Evolutionary conservation across 208 protist species (phyloP), one percentile per base, ranked within the genome.

Genomic region (Leishmania lainsoni): DNA sequence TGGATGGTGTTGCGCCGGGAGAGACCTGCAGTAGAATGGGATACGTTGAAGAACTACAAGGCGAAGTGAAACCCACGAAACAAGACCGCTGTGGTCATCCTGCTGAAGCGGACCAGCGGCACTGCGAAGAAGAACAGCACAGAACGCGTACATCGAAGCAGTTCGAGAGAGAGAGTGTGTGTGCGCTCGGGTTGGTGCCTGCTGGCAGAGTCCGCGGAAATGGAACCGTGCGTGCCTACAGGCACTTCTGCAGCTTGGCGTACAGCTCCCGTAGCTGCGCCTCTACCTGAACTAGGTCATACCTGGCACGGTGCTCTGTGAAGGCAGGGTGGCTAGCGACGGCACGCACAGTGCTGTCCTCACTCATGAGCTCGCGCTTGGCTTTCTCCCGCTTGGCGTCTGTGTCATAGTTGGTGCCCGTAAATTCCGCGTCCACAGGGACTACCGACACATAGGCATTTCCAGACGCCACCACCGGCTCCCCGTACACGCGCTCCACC

Each of bases 401-500:
- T 17, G 73, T 80, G 35, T 66, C 66, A 45, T 80, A 75, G 14
- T 58, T 66, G 59, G 58, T n/a, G 2, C 65, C 26, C 2, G 72
- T 70, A 35, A 86, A 80, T 76, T 80, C 73, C 63, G 86, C 80
- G 54, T 90, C 81, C 0, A 76, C 65, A 39, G 89, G 83, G 48
- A 51, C 59, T 16, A 92, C 71, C 32, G 68, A 26, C n/a, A 75
- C 72, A 61, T 90, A 86, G 29, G 72, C 75, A 1, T 85, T 73
- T 39, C 80, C 84, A 9, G 81, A 80, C n/a, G 59, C 56, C 22
- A 52, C 49, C 14, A 86, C 54, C 52, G 81, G 71, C 5, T 35
- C 22, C 20, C 65, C 66, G 70, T 90, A 88, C 66, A 88, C 83
- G 20, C 69, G 76, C 51, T 51, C 42, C 39, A 87, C 71, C 59